These are phyloP conservation scores for Ophiosphaerella narmari DNA, from an alignment of 2,329 filamentous ascomycete species.

Conservation along the genomic window DNA sequence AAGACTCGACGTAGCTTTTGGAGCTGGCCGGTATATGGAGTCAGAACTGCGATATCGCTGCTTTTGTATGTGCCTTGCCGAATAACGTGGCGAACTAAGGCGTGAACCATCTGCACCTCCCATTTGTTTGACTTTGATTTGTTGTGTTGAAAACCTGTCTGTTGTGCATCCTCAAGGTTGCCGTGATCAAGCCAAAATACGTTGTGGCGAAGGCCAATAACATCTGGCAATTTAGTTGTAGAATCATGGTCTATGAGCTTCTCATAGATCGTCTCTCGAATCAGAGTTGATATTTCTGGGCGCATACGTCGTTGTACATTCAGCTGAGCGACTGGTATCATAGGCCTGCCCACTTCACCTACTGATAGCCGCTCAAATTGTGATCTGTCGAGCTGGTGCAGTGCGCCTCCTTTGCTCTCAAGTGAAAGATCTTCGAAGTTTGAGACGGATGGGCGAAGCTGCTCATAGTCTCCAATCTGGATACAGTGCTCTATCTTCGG, in stretches of 20 bases:
- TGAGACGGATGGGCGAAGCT: constrained; percentile 63
- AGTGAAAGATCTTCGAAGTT: constrained; percentile 58
- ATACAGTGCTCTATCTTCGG: constrained; percentile 45
- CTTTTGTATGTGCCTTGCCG: constrained; percentile 65
- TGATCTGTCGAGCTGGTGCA: constrained; percentile 63
- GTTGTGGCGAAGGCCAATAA: constrained; percentile 58
- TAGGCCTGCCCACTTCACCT: constrained; percentile 22
- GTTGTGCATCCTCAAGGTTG: constrained; percentile 48
- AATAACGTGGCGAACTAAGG: constrained; percentile 68
- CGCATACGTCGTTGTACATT: constrained; percentile 69
- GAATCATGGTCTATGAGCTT: constrained; percentile 56
- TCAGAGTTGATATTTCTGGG: constrained; percentile 63
- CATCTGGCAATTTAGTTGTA: constrained; percentile 49
- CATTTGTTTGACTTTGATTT: constrained; percentile 61
- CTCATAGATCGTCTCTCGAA: constrained; percentile 63
- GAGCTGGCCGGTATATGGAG: too few species aligned
- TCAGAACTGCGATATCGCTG: constrained; percentile 47
- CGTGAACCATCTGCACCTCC: constrained; percentile 67
- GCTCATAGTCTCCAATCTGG: constrained; percentile 67
- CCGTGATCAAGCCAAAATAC: constrained; percentile 68
- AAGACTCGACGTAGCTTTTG: too few species aligned
- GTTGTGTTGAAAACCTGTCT: constrained; percentile 11
- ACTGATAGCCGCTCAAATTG: constrained; percentile 64
- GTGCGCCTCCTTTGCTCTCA: constrained; percentile 53
- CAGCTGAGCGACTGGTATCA: constrained; percentile 45